Percentiles rank a stretch among this genome's conserved stretches.
phyloP scores from a whole-genome alignment of 2,329 filamentous ascomycete genomes.

The Laburnicola sp. region DNA sequence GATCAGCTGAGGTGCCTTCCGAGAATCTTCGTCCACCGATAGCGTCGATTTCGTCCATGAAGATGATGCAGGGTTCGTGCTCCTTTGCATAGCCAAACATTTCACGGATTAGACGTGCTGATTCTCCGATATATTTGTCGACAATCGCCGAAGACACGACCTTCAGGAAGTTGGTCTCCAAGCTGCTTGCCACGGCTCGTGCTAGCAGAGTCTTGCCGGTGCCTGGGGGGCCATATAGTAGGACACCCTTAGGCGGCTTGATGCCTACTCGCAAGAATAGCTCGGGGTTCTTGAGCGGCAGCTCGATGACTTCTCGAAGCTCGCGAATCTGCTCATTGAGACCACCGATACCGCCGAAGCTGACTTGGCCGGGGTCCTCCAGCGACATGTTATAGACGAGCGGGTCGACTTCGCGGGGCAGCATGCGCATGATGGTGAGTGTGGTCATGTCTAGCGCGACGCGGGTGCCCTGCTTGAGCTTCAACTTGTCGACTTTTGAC shows the following conservation, averaged over 20 bases:
- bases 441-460: constrained; percentile 99
- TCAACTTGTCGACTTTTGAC: constrained; percentile 95
- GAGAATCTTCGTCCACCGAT: constrained; percentile 96
- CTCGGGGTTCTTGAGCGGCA: constrained; percentile 98
- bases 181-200: constrained; percentile 89
- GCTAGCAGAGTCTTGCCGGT: constrained; percentile 96
- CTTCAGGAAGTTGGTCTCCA: constrained; percentile 98
- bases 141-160: constrained; percentile 98
- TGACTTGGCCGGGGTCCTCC: constrained; percentile 96
- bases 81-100: constrained; percentile 99
- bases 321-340: constrained; percentile 98
- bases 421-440: constrained; percentile 99
- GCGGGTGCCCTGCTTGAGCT: constrained; percentile 96
- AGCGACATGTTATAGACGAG: constrained; percentile 99
- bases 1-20: constrained; percentile 94
- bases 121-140: constrained; percentile 99
- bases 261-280: constrained; percentile 96
- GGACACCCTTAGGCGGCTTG: constrained; percentile 96
- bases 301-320: constrained; percentile 93
- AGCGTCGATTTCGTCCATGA: constrained; percentile 99
- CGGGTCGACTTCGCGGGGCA: constrained; percentile 96
- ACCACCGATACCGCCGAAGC: constrained; percentile 95
- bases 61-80: constrained; percentile 99
- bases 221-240: constrained; percentile 93
- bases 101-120: constrained; percentile 92